Conservation (phyloP, 2,329 filamentous ascomycete species). For the Cucurbitaria berberidis region DNA sequence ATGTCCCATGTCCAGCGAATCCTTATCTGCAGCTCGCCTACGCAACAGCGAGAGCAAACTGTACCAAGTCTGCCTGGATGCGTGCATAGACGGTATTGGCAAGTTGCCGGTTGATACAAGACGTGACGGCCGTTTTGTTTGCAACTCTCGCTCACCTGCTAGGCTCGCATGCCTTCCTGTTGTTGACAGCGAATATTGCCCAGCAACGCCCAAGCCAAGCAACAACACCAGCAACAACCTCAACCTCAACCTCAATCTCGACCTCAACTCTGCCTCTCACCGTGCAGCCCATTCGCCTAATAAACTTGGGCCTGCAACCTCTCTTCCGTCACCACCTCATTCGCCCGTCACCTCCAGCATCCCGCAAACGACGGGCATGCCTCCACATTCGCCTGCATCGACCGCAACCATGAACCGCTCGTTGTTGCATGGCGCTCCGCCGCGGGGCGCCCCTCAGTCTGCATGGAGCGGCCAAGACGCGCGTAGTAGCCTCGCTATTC, state of each 20-base stretch:
- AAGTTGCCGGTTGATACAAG: constrained; percentile 16
- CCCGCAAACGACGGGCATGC: background rate
- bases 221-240: constrained; percentile 5
- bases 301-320: background rate
- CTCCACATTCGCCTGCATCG: background rate
- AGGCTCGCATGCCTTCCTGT: background rate
- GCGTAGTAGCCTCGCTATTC: constrained; percentile 28
- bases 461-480: constrained; percentile 15
- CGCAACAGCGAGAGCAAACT: constrained; percentile 18
- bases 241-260: background rate
- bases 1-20: constrained; percentile 15
- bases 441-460: background rate
- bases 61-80: constrained; percentile 18
- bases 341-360: background rate
- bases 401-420: constrained; percentile 23
- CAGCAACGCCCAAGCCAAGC: constrained; percentile 6
- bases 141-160: background rate
- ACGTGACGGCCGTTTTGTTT: constrained; percentile 6
- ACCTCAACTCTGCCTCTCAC: background rate
- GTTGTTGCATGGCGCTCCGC: constrained; percentile 9
- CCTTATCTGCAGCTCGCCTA: background rate
- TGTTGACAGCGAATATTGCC: background rate
- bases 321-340: constrained; percentile 11
- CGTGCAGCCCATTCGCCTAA: background rate
- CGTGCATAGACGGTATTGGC: constrained; percentile 25